Conservation (phyloP, 2,329 filamentous ascomycete genomes). For the Aphanoascus verrucosus region DNA sequence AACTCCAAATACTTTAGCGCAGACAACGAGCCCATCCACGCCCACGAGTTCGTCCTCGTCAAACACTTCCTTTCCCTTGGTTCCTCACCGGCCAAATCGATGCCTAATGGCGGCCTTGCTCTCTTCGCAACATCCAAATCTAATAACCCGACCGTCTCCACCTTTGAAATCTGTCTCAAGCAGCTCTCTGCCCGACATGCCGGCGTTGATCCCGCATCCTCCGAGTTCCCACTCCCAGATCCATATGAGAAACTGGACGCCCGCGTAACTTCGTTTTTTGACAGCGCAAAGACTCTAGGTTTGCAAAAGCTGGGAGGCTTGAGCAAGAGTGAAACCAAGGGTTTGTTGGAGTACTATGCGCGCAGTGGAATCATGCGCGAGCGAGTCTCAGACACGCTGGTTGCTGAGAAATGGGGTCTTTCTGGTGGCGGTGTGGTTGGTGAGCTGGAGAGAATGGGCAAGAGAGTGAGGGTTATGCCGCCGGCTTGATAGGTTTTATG, state of each 20-base stretch:
- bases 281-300: conserved; percentile 32
- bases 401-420: conserved; percentile 75
- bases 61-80: conserved; percentile 65
- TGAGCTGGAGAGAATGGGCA: conserved; percentile 64
- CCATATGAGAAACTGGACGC: conserved; percentile 45
- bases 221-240: conserved; percentile 38
- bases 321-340: conserved; percentile 61
- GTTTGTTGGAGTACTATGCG: conserved; percentile 88
- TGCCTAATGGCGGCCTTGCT: conserved; percentile 67
- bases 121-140: conserved; percentile 63
- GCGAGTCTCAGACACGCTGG: conserved; percentile 56
- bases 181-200: conserved; percentile 38
- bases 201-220: conserved; percentile 27
- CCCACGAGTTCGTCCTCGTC: conserved; percentile 70
- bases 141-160: conserved; percentile 55
- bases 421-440: conserved; percentile 72
- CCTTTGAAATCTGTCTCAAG: conserved; percentile 57
- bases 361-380: conserved; percentile 67
- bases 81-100: conserved; percentile 24
- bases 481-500: not conserved
- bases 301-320: conserved; percentile 54
- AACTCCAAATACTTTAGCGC: conserved; percentile 63
- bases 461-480: conserved; percentile 31
- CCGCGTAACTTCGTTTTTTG: conserved; percentile 40
- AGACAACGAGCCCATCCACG: conserved; percentile 64